Evolutionary conservation across 306 rosid genomes (phyloP).

Genomic region (Medicago arabica): DNA sequence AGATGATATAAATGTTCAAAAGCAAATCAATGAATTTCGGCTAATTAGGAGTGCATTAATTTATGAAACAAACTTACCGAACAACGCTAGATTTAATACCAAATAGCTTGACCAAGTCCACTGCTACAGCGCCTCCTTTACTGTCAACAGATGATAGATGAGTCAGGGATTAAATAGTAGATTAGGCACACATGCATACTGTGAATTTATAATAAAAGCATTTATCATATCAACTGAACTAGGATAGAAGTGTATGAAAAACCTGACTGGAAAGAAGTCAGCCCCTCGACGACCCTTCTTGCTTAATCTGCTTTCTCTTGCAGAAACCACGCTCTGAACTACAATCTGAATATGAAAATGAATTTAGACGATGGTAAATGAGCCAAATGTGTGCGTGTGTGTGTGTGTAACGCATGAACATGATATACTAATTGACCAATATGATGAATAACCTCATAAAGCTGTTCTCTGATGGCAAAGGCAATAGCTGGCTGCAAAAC

Average conservation of each 20-base stretch:
- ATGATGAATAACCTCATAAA: constrained; percentile 68
- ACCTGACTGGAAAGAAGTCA: constrained; percentile 80
- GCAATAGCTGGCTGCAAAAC: constrained; percentile 90
- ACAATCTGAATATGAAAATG: constrained; percentile 65
- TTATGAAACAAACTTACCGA: constrained; percentile 65
- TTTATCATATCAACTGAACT: constrained; percentile 8
- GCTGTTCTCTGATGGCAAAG: constrained; percentile 85
- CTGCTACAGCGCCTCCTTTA: constrained; percentile 71
- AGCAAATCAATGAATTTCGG: constrained; percentile 16
- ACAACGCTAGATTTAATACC: constrained; percentile 82
- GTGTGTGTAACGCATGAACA: neutral
- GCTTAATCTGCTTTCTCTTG: constrained; percentile 90
- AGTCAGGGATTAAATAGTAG: constrained; percentile 24
- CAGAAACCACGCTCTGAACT: constrained; percentile 84
- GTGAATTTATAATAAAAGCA: neutral
- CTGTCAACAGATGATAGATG: constrained; percentile 49
- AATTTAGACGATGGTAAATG: neutral
- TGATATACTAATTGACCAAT: constrained; percentile 28
- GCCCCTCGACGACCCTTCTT: constrained; percentile 86
- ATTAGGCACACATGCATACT: constrained; percentile 8
- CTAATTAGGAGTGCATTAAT: neutral
- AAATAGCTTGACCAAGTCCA: constrained; percentile 91
- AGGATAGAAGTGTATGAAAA: constrained; percentile 3
- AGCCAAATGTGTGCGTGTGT: no score
- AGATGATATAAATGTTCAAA: constrained; percentile 15